Evolutionary conservation across 805 yeast genomes (phyloP), one percentile per base, ranked within the genome.

Genomic region (Cyberlindnera petersonii): DNA sequence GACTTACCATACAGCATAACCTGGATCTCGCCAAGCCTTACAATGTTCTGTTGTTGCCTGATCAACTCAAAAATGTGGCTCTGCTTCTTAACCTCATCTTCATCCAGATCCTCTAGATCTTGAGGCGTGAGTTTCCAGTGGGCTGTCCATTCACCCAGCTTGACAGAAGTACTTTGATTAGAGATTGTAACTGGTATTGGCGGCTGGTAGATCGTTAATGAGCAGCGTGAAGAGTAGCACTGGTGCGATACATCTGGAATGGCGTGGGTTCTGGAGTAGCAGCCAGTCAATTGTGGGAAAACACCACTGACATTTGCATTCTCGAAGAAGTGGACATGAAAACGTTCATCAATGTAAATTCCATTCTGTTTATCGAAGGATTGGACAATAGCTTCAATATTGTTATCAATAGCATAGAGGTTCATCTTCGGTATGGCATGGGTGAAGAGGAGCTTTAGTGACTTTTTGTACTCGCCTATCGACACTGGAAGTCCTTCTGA

Each of bases 1-100:
- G 66, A 57, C 17, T 63, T 64, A 2, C 83, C 81, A 44, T 73
- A 78, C 7, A 74, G 72, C 24, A 74, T 74, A 4, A 82, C 65
- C 37, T 85, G 81, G 4, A 82, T 75, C 44, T 71, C 69, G 2
- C 88, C 81, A 52, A 86, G 72, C 34, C 75, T 77, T 18, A 85
- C 71, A 37, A 82, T 82, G 14, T 77, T 71, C 50, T 82, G 86
- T 48, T 86, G 95, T 33, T 78, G 73, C 40, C 77, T 68, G 21
- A 86, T 75, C 33, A 86, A 63, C 55, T 86, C 95, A 60, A 82
- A 87, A 4, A 85, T 72, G 41, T 80, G 77, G 40, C 86, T 80
- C 56, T 86, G 95, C 26, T 77, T 69, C 50, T 76, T 77, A n/a
- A 78, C 66, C 39, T 77, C 75, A 9, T 60, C 58, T 9, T 71